Conservation (phyloP, 2,329 filamentous ascomycete genomes). For the Penicillium nordicum region DNA sequence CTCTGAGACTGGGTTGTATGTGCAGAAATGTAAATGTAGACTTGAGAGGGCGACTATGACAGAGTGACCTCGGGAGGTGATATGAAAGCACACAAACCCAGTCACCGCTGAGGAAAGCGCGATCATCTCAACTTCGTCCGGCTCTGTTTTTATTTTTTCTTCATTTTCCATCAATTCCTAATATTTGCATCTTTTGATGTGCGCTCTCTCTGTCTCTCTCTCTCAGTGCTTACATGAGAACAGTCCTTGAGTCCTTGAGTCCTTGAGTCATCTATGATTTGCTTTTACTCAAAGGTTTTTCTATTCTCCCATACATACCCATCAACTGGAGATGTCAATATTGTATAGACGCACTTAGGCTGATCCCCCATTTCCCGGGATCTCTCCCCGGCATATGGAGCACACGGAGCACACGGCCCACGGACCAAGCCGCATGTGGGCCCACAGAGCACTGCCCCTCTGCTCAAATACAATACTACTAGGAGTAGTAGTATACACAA, state of each 20-base stretch:
- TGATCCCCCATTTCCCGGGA: conserved; percentile 14
- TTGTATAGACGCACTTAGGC: conserved; percentile 8
- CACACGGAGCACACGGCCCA: not conserved
- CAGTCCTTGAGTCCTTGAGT: too few species aligned
- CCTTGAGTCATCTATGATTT: not conserved
- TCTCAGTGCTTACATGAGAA: not conserved
- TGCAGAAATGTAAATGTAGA: not conserved
- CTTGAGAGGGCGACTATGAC: not conserved
- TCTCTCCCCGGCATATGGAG: conserved; percentile 13
- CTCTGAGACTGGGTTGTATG: not conserved
- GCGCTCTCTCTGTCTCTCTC: too few species aligned
- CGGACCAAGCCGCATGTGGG: conserved; percentile 22
- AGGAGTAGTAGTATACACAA: too few species aligned
- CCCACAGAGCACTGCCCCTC: conserved; percentile 10
- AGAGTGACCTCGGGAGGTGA: not conserved
- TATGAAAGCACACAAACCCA: not conserved
- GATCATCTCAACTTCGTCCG: not conserved
- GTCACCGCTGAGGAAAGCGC: conserved; percentile 1
- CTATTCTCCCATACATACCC: not conserved
- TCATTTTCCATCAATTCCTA: not conserved
- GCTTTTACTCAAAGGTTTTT: not conserved
- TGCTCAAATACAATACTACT: not conserved
- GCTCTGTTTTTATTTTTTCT: not conserved
- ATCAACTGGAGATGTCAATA: not conserved
- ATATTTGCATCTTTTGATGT: not conserved